Base-by-base conservation (phyloP, 225 moss, liverwort and hornwort genomes). In the Antitrichia curtipendula region DNA sequence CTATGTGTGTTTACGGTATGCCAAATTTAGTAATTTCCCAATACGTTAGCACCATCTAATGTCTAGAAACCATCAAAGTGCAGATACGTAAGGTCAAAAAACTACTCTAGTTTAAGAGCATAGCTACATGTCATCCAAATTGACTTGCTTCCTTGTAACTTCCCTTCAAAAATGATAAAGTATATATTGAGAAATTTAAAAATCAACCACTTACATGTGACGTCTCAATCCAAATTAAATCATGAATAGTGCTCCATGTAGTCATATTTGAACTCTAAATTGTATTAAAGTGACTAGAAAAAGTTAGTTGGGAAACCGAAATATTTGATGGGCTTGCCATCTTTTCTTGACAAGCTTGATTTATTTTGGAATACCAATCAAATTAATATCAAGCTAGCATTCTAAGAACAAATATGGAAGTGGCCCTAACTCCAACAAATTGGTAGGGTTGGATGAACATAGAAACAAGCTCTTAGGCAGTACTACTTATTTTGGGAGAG, bases 1-100 rank as follows among this genome's bases (percentile, higher is more conserved):
- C 12, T 24, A 58, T 6, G 2, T 25, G 40, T 22, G 21, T 7
- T 22, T n/a, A n/a, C 1, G n/a, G n/a, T n/a, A n/a, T n/a, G 0
- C n/a, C 66, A 66, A 66, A n/a, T 12, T n/a, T 66, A n/a, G 66
- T 69, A 13, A 69, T 69, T 41, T 40, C 40, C 13, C 13, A 41
- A 40, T 0, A 24, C 0, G 8, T 0, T 69, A 71, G 43, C 16
- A 28, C 43, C 15, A 43, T 71, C 16, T 4, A 71, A 71, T 16
- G 0, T 43, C 71, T 25, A 24, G 6, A 71, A 43, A 43, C 43
- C 27, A 43, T 24, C 9, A 43, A 0, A 43, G 2, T 71, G 6
- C 5, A 3, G 24, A 71, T 43, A 14, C 1, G 6, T 25, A 43
- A 38, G n/a, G n/a, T n/a, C n/a, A n/a, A n/a, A n/a, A n/a, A n/a